Conservation (phyloP, 2,329 filamentous ascomycete genomes). For the Alternaria sp. region DNA sequence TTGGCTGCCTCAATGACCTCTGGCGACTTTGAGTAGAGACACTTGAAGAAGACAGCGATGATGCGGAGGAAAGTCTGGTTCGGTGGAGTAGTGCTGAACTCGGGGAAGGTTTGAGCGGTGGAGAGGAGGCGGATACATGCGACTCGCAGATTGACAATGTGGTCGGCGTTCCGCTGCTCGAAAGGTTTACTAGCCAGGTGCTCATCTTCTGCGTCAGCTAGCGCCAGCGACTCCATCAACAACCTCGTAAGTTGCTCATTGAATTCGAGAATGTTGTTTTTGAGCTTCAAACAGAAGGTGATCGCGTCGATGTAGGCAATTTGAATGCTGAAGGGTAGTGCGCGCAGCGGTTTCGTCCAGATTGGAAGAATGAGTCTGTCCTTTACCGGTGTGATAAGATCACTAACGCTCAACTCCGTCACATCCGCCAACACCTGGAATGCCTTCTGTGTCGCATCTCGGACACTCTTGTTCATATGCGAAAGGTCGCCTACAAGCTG, state of each 20-base stretch:
- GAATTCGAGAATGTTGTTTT: conserved; percentile 87
- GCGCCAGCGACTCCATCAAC: conserved; percentile 89
- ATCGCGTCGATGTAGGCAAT: conserved; percentile 99
- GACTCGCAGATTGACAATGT: conserved; percentile 89
- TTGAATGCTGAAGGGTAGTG: conserved; percentile 91
- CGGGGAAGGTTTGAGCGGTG: conserved; percentile 90
- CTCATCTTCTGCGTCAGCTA: conserved; percentile 95
- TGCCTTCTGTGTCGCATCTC: conserved; percentile 82
- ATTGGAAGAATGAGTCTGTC: conserved; percentile 90
- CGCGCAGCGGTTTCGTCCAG: conserved; percentile 92
- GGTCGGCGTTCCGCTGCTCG: conserved; percentile 94
- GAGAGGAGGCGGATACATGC: conserved; percentile 93
- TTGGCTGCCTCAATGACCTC: conserved; percentile 95
- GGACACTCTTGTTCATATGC: conserved; percentile 95
- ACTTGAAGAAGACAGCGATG: conserved; percentile 97
- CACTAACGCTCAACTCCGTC: conserved; percentile 80
- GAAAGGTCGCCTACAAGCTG: conserved; percentile 87
- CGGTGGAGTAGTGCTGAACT: conserved; percentile 80
- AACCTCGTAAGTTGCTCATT: conserved; percentile 90
- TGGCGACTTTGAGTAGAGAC: conserved; percentile 89
- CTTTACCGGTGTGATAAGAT: conserved; percentile 88
- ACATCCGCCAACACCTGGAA: conserved; percentile 83
- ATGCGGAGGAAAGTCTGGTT: conserved; percentile 71
- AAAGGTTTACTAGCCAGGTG: conserved; percentile 83
- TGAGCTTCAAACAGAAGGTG: conserved; percentile 90